Percentiles rank a stretch among this genome's conserved stretches.
Conservation (phyloP, 2,329 filamentous ascomycete genomes). For the Fusarium tupiense region DNA sequence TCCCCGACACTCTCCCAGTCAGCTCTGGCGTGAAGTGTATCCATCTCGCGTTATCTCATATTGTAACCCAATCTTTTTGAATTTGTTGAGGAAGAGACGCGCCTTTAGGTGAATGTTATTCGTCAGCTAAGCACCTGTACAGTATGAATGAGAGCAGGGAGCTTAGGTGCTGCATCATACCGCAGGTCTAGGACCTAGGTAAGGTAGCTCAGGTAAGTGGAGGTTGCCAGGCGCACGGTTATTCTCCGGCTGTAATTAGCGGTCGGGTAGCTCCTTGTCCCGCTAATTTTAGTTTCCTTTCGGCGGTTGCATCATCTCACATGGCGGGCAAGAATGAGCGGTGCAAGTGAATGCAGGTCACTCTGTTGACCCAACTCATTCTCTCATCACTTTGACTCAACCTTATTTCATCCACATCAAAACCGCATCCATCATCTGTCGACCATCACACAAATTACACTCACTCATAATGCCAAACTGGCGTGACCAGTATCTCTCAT, state of each 20-base stretch:
- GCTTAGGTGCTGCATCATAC: slow-evolving; percentile 26
- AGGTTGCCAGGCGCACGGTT: slow-evolving; percentile 38
- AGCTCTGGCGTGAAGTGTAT: slow-evolving; percentile 74
- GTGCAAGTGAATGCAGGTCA: slow-evolving; percentile 19
- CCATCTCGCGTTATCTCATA: slow-evolving; percentile 58
- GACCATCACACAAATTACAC: background rate
- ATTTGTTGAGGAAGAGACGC: background rate
- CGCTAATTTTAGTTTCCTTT: slow-evolving; percentile 15
- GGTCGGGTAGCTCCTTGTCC: slow-evolving; percentile 24
- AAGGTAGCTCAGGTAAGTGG: slow-evolving; percentile 11
- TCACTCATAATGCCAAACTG: slow-evolving; percentile 68
- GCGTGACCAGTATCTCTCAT: slow-evolving; percentile 82
- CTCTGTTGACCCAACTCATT: background rate
- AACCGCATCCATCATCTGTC: background rate
- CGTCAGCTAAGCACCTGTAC: slow-evolving; percentile 23
- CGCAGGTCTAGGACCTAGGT: background rate
- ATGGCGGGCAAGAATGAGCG: slow-evolving; percentile 29
- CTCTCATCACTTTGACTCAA: slow-evolving; percentile 1
- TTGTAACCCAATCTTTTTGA: slow-evolving; percentile 20
- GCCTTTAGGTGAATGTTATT: slow-evolving; percentile 3
- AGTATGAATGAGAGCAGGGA: slow-evolving; percentile 17
- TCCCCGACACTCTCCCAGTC: slow-evolving; percentile 96
- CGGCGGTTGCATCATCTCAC: slow-evolving; percentile 42
- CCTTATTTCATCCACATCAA: background rate
- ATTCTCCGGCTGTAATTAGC: slow-evolving; percentile 46